A percentile compares a stretch with the other conserved stretches of the same genome.
These are phyloP conservation scores for Zizania latifolia DNA, from an alignment of 176 grass and related monocot species.

Conservation along the genomic window DNA sequence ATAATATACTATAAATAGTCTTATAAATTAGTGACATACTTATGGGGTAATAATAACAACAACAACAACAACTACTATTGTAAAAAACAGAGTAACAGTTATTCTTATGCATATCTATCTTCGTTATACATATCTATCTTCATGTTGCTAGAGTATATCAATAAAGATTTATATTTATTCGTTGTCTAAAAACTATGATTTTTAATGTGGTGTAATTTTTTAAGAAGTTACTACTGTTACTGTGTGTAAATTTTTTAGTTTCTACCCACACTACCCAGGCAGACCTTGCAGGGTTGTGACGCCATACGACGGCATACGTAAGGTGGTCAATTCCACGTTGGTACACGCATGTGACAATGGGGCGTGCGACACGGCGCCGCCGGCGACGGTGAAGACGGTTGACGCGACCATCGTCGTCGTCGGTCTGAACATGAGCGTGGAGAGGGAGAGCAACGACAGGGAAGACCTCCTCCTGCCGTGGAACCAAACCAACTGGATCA, in stretches of 20 bases:
- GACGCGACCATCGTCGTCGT: conserved; percentile 37
- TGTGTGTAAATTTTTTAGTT: not conserved
- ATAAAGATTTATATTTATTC: no score
- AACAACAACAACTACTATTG: no score
- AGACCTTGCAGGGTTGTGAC: conserved; percentile 49
- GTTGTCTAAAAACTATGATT: no score
- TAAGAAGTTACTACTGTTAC: not conserved
- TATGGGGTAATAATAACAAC: no score
- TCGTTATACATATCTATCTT: no score
- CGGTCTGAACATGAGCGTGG: conserved; percentile 43
- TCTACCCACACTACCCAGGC: conserved; percentile 4
- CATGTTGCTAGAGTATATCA: no score
- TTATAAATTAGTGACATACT: no score
- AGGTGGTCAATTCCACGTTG: conserved; percentile 3
- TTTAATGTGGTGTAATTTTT: no score
- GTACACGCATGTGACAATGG: conserved; percentile 39
- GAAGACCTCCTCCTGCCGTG: conserved; percentile 40
- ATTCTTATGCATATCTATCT: no score
- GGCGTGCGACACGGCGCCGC: conserved; percentile 5
- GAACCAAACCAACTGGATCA: conserved; percentile 33
- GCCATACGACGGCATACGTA: conserved; percentile 37
- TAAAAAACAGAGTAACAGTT: no score
- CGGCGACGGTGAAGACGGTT: not conserved
- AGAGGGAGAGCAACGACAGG: conserved; percentile 43
- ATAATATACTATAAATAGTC: no score